Evolutionary conservation across 352 stramenopile genomes (phyloP).

Genomic region (Globisporangium cylindrosporum): DNA sequence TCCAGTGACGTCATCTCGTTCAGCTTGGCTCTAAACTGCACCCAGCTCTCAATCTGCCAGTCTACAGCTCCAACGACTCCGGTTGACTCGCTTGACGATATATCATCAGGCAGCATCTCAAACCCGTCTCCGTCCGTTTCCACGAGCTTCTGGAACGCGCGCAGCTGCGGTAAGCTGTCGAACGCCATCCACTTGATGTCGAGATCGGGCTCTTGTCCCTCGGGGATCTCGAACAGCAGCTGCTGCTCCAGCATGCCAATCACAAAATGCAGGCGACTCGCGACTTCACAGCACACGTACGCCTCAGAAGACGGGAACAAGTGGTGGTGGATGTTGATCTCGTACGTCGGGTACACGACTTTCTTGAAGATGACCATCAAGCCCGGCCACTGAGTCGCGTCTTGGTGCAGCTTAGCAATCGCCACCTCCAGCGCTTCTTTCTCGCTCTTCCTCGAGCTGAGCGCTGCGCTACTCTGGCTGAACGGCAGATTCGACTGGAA

Average conservation of each 20-base stretch:
- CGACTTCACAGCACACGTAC: constrained; percentile 70
- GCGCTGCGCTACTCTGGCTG: not conserved
- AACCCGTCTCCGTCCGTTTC: constrained; percentile 24
- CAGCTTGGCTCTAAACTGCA: constrained; percentile 44
- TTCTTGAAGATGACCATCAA: constrained; percentile 77
- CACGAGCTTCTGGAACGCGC: constrained; percentile 49
- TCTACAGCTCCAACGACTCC: not conserved
- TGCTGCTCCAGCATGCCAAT: constrained; percentile 45
- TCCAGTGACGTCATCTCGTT: constrained; percentile 47
- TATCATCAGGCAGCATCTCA: constrained; percentile 7
- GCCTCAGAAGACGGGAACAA: constrained; percentile 50
- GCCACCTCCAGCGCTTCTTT: constrained; percentile 26
- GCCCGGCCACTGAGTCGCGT: constrained; percentile 67
- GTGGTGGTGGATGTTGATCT: constrained; percentile 23
- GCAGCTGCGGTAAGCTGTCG: constrained; percentile 34
- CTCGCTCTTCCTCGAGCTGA: constrained; percentile 11
- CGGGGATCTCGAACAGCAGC: constrained; percentile 30
- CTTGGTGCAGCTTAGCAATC: constrained; percentile 28
- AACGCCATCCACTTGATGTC: constrained; percentile 46
- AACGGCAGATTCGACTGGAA: constrained; percentile 43
- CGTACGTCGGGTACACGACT: constrained; percentile 54
- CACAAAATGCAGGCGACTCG: constrained; percentile 48
- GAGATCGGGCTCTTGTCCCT: constrained; percentile 37
- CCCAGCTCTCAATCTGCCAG: constrained; percentile 55
- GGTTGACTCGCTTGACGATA: not conserved